phyloP scores from a whole-genome alignment of 176 grass and related monocot species.

The Lolium multiflorum region DNA sequence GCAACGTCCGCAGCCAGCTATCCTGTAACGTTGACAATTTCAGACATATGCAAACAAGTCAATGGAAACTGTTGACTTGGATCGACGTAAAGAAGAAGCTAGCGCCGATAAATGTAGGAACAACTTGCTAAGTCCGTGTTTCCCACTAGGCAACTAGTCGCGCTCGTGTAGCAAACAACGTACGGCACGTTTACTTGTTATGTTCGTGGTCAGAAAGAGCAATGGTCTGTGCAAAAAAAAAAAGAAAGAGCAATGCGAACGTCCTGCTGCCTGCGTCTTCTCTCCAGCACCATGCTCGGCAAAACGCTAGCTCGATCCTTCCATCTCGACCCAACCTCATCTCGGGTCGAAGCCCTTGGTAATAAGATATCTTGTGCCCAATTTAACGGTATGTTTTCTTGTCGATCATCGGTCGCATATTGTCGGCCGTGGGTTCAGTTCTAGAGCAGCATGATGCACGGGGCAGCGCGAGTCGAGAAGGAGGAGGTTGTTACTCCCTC shows the following conservation, averaged over 20 bases:
- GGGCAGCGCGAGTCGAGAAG: background rate
- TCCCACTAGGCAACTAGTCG: background rate
- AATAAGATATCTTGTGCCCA: background rate
- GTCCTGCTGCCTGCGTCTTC: background rate
- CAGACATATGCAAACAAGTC: background rate
- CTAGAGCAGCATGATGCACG: background rate
- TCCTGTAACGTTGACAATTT: constrained; percentile 30
- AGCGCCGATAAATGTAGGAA: background rate
- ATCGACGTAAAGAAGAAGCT: background rate
- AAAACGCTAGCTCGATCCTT: background rate
- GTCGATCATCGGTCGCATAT: too few species aligned
- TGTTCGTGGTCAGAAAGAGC: background rate
- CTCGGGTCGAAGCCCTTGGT: background rate
- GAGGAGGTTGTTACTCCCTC: too few species aligned
- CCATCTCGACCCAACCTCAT: background rate
- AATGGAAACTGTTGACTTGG: background rate
- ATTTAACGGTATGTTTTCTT: too few species aligned
- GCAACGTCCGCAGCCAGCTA: constrained; percentile 52
- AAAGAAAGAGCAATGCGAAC: too few species aligned
- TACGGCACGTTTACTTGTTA: background rate
- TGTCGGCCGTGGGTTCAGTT: background rate
- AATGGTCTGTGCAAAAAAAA: too few species aligned
- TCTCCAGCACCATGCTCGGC: background rate
- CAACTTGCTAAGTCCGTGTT: background rate
- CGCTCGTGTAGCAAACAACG: background rate